Base-by-base conservation (phyloP, 495 filamentous ascomycete species). In the Penicillium chermesinum region DNA sequence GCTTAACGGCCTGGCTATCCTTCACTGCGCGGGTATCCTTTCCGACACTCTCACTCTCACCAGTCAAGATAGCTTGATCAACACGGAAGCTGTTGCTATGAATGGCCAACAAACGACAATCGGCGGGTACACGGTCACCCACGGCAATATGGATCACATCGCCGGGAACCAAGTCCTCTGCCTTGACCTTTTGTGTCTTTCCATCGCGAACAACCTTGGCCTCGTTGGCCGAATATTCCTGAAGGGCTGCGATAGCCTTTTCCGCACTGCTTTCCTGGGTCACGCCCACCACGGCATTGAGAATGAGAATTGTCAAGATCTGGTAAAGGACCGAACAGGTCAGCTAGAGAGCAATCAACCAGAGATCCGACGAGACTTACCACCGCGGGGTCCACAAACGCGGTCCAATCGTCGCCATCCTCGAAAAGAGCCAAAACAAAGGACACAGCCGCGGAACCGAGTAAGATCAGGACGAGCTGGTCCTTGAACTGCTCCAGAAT, bases 401-500 rank as follows among this genome's bases (percentile, higher is more conserved):
- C 94, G 54, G 91, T 90, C 89, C 89, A 94, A 46, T 87, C 93
- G 46, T 89, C 87, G 39, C 84, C 86, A 39, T 91, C 88, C 65
- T 97, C 94, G 54, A 97, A 93, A 10, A 99, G 76, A 38, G 94
- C 94, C 41, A 99, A 71, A 16, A 93, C 80, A 55, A 99, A 97
- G 2, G 94, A 97, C 36, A 99, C 80, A n/a, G 80, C 88, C 4
- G 94, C 94, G 13, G 91, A 96, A 36, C 82, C 93, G 40, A 99
- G 74, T 3, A 99, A 79, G 58, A 99, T 99, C 45, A 99, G 78
- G 45, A 99, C 94, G 2, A 99, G 79, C 68, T 99, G 94, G 62
- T 99, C 94, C 70, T 99, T 95, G 76, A 99, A 99, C 68, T 99
- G 94, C 66, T 99, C 94, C 43, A 97, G 75, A 35, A 99, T 85